Conservation (phyloP, 768 basidiomycete genomes). For the Trichaptum fuscoviolaceum region DNA sequence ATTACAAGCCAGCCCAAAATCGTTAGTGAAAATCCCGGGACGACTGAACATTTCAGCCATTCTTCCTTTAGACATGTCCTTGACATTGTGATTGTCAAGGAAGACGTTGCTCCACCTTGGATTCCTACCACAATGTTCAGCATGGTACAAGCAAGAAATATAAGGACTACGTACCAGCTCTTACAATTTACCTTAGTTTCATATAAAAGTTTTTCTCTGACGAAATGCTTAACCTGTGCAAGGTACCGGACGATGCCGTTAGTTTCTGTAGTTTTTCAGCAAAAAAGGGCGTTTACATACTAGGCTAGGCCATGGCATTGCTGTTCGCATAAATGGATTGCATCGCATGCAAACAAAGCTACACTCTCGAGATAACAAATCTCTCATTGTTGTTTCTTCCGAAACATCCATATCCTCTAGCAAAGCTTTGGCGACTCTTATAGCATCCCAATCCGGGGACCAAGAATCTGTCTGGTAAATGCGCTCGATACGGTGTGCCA, state of each 20-base stretch:
- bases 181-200: not conserved
- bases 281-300: not conserved
- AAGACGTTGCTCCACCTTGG: not conserved
- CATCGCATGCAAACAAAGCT: not conserved
- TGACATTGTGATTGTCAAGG: not conserved
- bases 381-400: not conserved
- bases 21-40: too few species aligned
- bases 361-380: not conserved
- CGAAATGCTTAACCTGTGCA: not conserved
- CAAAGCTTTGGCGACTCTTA: not conserved
- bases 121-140: not conserved
- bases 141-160: not conserved
- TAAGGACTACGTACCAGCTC: not conserved
- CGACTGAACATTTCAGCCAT: not conserved
- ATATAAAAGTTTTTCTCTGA: not conserved
- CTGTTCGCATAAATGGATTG: not conserved
- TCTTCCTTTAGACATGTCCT: not conserved
- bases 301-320: not conserved
- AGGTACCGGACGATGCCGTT: not conserved
- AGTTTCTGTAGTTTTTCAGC: not conserved
- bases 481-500: not conserved
- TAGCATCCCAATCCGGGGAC: not conserved
- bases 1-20: not conserved
- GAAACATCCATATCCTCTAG: not conserved
- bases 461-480: not conserved